A percentile compares a stretch with the other conserved stretches of the same genome.
Conservation (phyloP, 306 rosid genomes). For the Cucurbita argyrosperma region DNA sequence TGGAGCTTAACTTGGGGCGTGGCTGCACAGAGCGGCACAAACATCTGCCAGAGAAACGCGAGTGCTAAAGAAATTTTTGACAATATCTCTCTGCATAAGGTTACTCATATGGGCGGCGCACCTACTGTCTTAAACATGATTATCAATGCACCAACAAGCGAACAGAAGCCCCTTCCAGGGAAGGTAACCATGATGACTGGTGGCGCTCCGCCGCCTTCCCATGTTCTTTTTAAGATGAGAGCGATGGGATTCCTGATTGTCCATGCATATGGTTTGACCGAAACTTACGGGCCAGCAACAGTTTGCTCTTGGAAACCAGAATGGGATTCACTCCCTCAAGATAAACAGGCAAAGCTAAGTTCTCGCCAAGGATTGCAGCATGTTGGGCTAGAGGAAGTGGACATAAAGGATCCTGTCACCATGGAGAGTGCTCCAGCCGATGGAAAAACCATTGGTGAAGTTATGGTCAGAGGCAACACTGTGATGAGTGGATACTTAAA, state of each 20-base stretch:
- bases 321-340: conserved; percentile 51
- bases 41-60: conserved; percentile 59
- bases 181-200: conserved; percentile 60
- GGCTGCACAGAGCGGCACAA: conserved; percentile 92
- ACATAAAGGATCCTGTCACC: conserved; percentile 57
- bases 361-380: conserved; percentile 73
- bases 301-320: conserved; percentile 66
- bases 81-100: conserved; percentile 35
- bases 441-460: conserved; percentile 74
- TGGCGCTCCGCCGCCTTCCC: conserved; percentile 66
- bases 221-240: conserved; percentile 43
- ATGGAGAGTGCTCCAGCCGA: conserved; percentile 72
- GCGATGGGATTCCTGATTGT: conserved; percentile 48
- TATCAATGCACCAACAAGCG: conserved; percentile 35
- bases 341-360: conserved; percentile 43
- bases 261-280: conserved; percentile 77
- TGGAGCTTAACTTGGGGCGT: conserved; percentile 85
- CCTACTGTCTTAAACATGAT: conserved; percentile 68
- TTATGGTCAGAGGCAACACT: conserved; percentile 77
- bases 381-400: conserved; percentile 54
- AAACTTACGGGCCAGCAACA: conserved; percentile 72
- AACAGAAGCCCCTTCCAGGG: conserved; percentile 37
- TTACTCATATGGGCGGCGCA: conserved; percentile 70
- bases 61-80: conserved; percentile 44
- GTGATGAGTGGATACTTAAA: conserved; percentile 79